phyloP scores from a whole-genome alignment of 345 rosid species.

The Sisymbrium altissimum region DNA sequence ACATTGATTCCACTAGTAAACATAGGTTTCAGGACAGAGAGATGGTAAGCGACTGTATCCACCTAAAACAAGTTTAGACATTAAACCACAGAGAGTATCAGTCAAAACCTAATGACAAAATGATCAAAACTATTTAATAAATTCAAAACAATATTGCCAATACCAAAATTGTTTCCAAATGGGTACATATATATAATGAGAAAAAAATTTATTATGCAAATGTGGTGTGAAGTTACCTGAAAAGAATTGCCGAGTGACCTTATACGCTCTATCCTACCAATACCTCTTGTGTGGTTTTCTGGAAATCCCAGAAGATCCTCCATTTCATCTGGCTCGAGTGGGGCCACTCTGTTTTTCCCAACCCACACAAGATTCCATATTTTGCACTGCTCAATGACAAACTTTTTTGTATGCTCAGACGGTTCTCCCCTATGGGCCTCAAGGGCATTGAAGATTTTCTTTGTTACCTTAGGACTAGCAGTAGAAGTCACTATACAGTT shows the following conservation, averaged over 20 bases:
- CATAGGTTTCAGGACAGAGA: slow-evolving; percentile 57
- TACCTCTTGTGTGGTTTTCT: slow-evolving; percentile 81
- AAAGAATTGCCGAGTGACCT: slow-evolving; percentile 93
- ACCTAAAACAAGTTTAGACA: slow-evolving; percentile 44
- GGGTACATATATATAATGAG: background rate
- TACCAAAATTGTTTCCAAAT: background rate
- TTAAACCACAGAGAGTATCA: background rate
- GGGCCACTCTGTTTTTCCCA: slow-evolving; percentile 79
- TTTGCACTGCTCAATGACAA: slow-evolving; percentile 61
- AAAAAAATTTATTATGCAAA: background rate
- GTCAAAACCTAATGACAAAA: background rate
- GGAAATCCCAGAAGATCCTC: slow-evolving; percentile 92
- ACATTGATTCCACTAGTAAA: slow-evolving; percentile 67
- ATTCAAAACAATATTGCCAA: background rate
- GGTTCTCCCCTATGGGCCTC: slow-evolving; percentile 56
- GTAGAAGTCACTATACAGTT: slow-evolving; percentile 73
- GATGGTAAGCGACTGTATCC: slow-evolving; percentile 91
- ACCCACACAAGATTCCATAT: slow-evolving; percentile 97
- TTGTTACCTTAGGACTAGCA: slow-evolving; percentile 65
- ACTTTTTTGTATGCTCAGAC: slow-evolving; percentile 44
- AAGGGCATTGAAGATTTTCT: slow-evolving; percentile 66
- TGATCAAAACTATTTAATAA: too few relatives aligned
- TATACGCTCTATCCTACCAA: slow-evolving; percentile 71
- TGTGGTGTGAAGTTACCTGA: slow-evolving; percentile 42
- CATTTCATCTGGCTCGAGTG: slow-evolving; percentile 86